phyloP scores from a whole-genome alignment of 139 green algal species.

The Coelastrella sp. region DNA sequence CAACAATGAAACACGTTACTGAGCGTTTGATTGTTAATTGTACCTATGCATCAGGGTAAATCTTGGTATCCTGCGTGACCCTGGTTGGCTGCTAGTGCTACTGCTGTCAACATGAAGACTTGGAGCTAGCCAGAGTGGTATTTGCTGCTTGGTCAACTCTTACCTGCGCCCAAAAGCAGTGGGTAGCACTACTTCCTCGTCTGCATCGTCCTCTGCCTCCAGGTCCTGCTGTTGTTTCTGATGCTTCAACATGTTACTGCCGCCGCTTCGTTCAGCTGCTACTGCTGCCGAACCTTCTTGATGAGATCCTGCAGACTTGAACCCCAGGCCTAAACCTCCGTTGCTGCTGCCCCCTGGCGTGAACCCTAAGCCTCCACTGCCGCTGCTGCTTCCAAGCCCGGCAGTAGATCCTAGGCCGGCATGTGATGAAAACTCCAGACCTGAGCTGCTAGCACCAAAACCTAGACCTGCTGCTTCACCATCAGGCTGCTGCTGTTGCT shows the following conservation, averaged over 20 bases:
- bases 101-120: too few species aligned
- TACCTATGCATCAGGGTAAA: too few species aligned
- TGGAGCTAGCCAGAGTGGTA: neutral
- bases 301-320: conserved; percentile 35
- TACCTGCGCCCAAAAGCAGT: conserved; percentile 82
- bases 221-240: neutral
- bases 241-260: neutral
- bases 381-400: conserved; percentile 50
- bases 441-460: conserved; percentile 6
- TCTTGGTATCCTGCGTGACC: too few species aligned
- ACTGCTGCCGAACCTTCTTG: conserved; percentile 17
- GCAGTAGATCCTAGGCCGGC: conserved; percentile 16
- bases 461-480: conserved; percentile 33
- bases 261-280: neutral
- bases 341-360: neutral
- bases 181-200: conserved; percentile 70
- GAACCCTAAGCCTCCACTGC: conserved; percentile 34
- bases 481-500: conserved; percentile 24
- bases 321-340: conserved; percentile 51
- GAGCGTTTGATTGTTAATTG: too few species aligned
- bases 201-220: conserved; percentile 53
- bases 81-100: too few species aligned
- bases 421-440: conserved; percentile 19
- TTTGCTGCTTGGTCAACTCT: neutral
- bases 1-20: neutral